Base-by-base conservation (phyloP, 2,329 filamentous ascomycete species). In the Nemania serpens region DNA sequence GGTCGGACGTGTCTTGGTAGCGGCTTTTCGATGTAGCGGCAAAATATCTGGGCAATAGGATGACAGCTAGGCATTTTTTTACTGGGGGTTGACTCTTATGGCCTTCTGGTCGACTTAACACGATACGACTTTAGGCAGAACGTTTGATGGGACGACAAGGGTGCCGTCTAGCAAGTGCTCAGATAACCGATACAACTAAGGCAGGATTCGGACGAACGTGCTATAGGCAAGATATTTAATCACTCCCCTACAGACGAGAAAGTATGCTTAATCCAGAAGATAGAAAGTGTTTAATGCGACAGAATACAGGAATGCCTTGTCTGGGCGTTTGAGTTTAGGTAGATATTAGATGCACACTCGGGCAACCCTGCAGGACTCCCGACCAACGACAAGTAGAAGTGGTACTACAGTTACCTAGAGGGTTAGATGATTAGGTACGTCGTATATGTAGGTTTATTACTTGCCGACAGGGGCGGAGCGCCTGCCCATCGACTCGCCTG, bases 41-140 rank as follows among this genome's bases (percentile, higher is more conserved):
- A 63, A 45, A 63, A 63, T 50, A 63, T 60, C 45, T 63, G 61
- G 13, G 57, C 57, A 41, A 63, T 51, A 51, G 53, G 53, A 20
- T n/a, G 42, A 5, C 10, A 15, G 1, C 49, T 18, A 7, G 57
- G 20, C 57, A 60, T 63, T 33, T 5, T 25, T 2, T 12, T 13
- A 34, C 15, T 45, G 2, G 15, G n/a, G 13, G 3, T 7, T 29
- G 25, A 29, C 25, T 41, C 25, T 33, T 15, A 4, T 43, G 10
- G 12, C 1, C 7, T 13, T 33, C 15, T n/a, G n/a, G 41, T 43
- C 11, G 15, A 20, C 17, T 18, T 11, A 10, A 9, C 20, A 13
- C 17, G 2, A 22, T 7, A 20, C 11, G n/a, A 47, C 36, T 13
- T 17, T 13, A 42, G 33, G 15, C n/a, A 3, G 34, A 20, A 13